These are phyloP conservation scores for Suillus weaverae DNA, from an alignment of 768 basidiomycete genomes.

Conservation along the genomic window DNA sequence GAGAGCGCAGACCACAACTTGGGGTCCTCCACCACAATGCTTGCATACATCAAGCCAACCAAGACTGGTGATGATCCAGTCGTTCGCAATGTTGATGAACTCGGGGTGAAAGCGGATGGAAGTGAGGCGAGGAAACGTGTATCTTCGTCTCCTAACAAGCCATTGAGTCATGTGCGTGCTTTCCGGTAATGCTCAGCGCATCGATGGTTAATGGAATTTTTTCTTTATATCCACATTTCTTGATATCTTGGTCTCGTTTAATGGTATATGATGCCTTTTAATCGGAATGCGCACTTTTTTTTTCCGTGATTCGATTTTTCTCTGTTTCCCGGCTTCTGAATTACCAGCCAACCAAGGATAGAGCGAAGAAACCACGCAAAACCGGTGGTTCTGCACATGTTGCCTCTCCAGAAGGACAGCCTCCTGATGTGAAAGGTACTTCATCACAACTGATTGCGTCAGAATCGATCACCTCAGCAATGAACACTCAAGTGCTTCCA, in stretches of 20 bases:
- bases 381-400: conserved; percentile 23
- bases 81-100: conserved; percentile 37
- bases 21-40: conserved; percentile 76
- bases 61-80: conserved; percentile 47
- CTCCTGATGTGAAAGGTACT: neutral
- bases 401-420: neutral
- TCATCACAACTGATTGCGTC: neutral
- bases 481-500: neutral
- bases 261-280: conserved; percentile 29
- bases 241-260: conserved; percentile 26
- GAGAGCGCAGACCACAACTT: conserved; percentile 41
- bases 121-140: conserved; percentile 18
- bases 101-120: conserved; percentile 42
- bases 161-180: conserved; percentile 86
- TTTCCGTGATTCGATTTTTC: conserved; percentile 19
- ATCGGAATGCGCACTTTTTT: conserved; percentile 24
- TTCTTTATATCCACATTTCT: conserved; percentile 11
- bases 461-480: conserved; percentile 1
- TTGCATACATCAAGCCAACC: conserved; percentile 57
- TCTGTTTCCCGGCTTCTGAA: conserved; percentile 13
- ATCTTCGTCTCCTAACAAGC: conserved; percentile 55
- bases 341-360: conserved; percentile 69
- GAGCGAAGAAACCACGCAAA: conserved; percentile 69
- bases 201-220: conserved; percentile 43
- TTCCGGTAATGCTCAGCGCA: conserved; percentile 59